These are phyloP conservation scores for Tetrapyrgos nigripes DNA, from an alignment of 1,284 basidiomycete species.

Conservation along the genomic window DNA sequence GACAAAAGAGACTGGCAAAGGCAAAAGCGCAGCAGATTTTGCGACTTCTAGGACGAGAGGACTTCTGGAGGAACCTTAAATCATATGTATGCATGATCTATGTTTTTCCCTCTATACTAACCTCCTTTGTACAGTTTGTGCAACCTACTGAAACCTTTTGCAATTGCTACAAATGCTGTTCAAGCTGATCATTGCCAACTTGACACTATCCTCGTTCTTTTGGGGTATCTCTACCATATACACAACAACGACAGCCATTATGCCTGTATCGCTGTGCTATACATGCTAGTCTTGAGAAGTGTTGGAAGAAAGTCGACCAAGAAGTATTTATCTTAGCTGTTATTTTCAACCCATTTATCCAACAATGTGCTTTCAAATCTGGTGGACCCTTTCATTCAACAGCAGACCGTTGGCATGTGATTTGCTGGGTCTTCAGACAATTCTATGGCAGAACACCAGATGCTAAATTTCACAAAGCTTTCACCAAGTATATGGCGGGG, in stretches of 20 bases:
- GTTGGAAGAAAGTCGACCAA: conserved; percentile 34
- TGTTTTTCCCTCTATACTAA: too few species aligned
- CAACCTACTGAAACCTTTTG: conserved; percentile 37
- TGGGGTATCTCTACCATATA: conserved; percentile 18
- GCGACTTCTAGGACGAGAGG: conserved; percentile 22
- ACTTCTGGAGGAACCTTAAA: conserved; percentile 34
- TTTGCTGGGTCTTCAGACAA: neutral
- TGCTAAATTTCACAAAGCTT: neutral
- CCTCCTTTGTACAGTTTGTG: conserved; percentile 37
- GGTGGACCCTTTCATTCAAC: neutral
- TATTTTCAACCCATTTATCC: conserved; percentile 33
- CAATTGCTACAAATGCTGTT: conserved; percentile 33
- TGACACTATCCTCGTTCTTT: conserved; percentile 31
- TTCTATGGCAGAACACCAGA: neutral
- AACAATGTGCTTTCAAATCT: conserved; percentile 15
- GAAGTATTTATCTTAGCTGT: conserved; percentile 33
- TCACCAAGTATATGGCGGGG: neutral
- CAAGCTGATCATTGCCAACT: conserved; percentile 30
- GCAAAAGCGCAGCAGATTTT: conserved; percentile 35
- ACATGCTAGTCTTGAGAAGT: conserved; percentile 29
- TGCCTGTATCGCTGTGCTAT: conserved; percentile 15
- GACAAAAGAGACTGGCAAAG: conserved; percentile 23
- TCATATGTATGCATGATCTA: conserved; percentile 19
- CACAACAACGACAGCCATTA: neutral
- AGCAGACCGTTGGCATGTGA: conserved; percentile 12